phyloP scores from a whole-genome alignment of 202 grass and related monocot species.

The Zizania palustris region DNA sequence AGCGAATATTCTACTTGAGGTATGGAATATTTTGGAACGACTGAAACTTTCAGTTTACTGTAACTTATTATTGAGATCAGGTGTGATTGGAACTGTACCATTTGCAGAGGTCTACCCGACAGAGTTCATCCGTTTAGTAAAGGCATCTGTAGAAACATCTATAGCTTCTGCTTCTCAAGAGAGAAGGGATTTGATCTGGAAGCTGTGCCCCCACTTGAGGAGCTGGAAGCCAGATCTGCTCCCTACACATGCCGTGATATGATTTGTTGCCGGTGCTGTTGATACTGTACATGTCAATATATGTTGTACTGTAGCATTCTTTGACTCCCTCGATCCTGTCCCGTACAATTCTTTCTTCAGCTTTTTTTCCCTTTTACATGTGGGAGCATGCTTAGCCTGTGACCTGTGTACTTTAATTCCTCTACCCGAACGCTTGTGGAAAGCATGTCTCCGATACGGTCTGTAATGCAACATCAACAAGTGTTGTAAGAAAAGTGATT shows the following conservation, averaged over 20 bases:
- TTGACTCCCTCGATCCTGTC: slow-evolving; percentile 18
- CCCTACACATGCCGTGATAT: slow-evolving; percentile 75
- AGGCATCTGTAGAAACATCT: slow-evolving; percentile 78
- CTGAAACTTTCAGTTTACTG: slow-evolving; percentile 1
- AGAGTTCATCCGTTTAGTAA: slow-evolving; percentile 88
- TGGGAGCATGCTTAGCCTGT: slow-evolving; percentile 42
- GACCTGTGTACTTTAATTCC: background rate
- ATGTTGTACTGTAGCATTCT: slow-evolving; percentile 40
- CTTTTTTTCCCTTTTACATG: slow-evolving; percentile 2
- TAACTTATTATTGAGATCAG: background rate
- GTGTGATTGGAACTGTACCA: slow-evolving; percentile 26
- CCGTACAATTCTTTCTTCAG: slow-evolving; percentile 13
- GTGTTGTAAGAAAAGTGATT: too few species aligned
- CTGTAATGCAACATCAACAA: too few species aligned
- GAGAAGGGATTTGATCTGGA: slow-evolving; percentile 60
- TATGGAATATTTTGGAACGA: slow-evolving; percentile 30
- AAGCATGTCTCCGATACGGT: background rate
- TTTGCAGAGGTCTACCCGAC: slow-evolving; percentile 69
- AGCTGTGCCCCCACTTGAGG: slow-evolving; percentile 67
- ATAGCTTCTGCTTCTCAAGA: slow-evolving; percentile 65
- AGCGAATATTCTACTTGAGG: slow-evolving; percentile 81
- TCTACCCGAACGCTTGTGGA: background rate
- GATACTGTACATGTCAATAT: slow-evolving; percentile 35
- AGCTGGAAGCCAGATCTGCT: slow-evolving; percentile 71
- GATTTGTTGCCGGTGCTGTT: slow-evolving; percentile 81